Evolutionary conservation across 1,139 yeast genomes (phyloP), one percentile per base, ranked within the genome.

Genomic region (Torulaspora globosa): DNA sequence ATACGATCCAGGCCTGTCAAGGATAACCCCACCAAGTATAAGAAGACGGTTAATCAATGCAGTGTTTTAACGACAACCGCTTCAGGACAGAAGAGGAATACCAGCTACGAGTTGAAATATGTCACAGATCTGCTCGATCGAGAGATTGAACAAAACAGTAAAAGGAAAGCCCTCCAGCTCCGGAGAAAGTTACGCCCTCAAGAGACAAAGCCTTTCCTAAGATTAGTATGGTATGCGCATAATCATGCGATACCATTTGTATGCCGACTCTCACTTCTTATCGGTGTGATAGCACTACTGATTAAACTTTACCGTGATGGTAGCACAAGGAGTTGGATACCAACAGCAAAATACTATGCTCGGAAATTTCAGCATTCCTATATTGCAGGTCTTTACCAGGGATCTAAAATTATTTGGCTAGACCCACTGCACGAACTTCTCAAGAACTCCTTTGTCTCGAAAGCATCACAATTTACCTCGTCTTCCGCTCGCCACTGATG

Each of bases 21-120:
- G 38, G 37, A 38, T 12, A 29, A 14, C 18, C 30, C 36, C 12
- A 7, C 30, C 2, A 48, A 40, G 19, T 39, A 36, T 27, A 30
- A 28, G 24, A 41, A 32, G 27, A 16, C 36, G 5, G 49, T 60
- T 6, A 60, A 63, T 45, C 49, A 49, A 18, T 56, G 49, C 36
- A 62, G 67, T 46, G 57, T 58, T 4, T 33, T 63, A 21, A 11
- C 54, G 28, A 58, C 55, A 5, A 59, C 63, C 2, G 58, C 57
- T 2, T 39, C 51, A 9, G 55, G 56, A 3, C 15, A 39, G 10
- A 31, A 37, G 30, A 30, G 38, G 16, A 36, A 34, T 23, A 21
- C 36, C 12, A 31, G 30, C 16, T 45, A 43, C 19, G 44, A 48
- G 18, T 14, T 49, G 11, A 45, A 51, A 5, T 34, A 46, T 11